phyloP scores from a whole-genome alignment of 208 protist species.

The Leishmania turanica region DNA sequence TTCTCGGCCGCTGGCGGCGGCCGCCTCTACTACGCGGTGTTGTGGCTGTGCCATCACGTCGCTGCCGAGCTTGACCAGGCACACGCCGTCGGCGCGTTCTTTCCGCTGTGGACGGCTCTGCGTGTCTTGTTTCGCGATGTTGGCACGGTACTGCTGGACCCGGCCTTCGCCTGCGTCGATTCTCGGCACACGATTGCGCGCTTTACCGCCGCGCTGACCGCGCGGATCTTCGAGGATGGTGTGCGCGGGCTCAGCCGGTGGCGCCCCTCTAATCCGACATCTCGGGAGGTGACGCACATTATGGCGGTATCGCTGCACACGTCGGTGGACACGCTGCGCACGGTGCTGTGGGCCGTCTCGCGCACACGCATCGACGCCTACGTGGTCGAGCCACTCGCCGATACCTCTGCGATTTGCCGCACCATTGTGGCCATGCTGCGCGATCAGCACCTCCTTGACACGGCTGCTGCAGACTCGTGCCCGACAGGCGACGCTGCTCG shows the following conservation, averaged over 20 bases:
- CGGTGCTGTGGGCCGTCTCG: constrained; percentile 28
- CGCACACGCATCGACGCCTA: constrained; percentile 36
- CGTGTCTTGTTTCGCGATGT: constrained; percentile 45
- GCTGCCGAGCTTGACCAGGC: constrained; percentile 4
- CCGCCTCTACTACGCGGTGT: constrained; percentile 48
- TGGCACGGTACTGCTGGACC: constrained; percentile 46
- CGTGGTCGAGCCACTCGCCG: constrained; percentile 32
- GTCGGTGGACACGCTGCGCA: constrained; percentile 35
- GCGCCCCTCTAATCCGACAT: constrained; percentile 38
- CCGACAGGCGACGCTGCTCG: not conserved
- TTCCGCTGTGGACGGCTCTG: constrained; percentile 37
- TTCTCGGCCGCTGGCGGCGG: constrained; percentile 37
- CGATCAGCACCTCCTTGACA: constrained; percentile 38
- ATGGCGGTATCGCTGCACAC: constrained; percentile 35
- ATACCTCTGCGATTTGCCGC: constrained; percentile 13
- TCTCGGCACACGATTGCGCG: constrained; percentile 43
- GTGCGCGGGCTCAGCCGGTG: constrained; percentile 40
- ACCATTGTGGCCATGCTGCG: constrained; percentile 28
- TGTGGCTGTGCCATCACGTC: constrained; percentile 32
- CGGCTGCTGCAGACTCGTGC: not conserved
- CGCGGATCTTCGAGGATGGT: constrained; percentile 31
- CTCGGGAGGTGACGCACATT: constrained; percentile 26
- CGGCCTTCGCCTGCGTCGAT: constrained; percentile 48
- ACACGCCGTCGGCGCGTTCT: constrained; percentile 10
- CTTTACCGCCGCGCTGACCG: constrained; percentile 32